These are phyloP conservation scores for Fusarium pseudoanthophilum DNA, from an alignment of 2,329 filamentous ascomycete species.

Conservation along the genomic window DNA sequence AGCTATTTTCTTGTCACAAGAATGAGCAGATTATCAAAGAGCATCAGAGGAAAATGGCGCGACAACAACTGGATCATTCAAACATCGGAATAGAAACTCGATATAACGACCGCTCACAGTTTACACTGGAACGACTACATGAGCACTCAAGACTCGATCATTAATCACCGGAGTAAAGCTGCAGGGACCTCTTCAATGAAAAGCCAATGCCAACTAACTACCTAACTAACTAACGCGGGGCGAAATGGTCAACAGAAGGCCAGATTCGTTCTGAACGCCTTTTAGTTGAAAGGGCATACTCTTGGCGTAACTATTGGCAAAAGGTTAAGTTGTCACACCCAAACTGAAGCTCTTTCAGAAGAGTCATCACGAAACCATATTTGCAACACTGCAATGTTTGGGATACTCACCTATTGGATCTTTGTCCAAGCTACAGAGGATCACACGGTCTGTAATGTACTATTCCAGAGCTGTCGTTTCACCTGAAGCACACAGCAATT, in stretches of 20 bases:
- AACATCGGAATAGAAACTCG: background rate
- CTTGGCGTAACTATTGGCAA: background rate
- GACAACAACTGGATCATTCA: background rate
- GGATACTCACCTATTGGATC: background rate
- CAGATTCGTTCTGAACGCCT: constrained; percentile 20
- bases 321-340: background rate
- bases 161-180: background rate
- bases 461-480: constrained; percentile 34
- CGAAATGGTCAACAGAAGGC: constrained; percentile 25
- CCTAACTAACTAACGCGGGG: constrained; percentile 13
- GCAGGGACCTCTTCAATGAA: background rate
- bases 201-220: background rate
- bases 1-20: background rate
- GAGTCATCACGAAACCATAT: constrained; percentile 3
- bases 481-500: constrained; percentile 26
- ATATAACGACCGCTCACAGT: background rate
- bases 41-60: background rate
- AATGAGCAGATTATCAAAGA: background rate
- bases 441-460: constrained; percentile 5
- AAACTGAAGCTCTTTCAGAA: background rate
- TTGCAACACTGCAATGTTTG: constrained; percentile 1
- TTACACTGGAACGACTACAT: background rate
- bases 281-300: background rate
- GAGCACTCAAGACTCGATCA: background rate
- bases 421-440: background rate